Conservation (phyloP, 2,329 filamentous ascomycete species). For the Trichoderma koningii region DNA sequence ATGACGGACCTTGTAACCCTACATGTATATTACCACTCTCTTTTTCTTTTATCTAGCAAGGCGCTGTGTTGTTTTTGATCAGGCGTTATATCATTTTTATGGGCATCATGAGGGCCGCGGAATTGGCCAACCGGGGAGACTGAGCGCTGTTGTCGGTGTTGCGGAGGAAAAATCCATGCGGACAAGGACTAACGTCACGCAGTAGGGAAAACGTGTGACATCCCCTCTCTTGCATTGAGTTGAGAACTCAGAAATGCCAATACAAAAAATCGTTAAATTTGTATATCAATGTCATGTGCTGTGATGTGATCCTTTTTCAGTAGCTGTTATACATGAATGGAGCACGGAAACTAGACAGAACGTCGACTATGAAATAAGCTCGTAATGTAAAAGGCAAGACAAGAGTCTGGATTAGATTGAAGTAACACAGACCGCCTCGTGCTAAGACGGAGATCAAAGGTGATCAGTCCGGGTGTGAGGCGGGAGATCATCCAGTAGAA, state of each 20-base stretch:
- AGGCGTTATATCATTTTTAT: slow-evolving; percentile 26
- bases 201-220: slow-evolving; percentile 38
- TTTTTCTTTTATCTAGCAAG: slow-evolving; percentile 40
- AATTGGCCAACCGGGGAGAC: slow-evolving; percentile 24
- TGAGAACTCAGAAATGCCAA: slow-evolving; percentile 28
- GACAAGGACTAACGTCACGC: slow-evolving; percentile 31
- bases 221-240: slow-evolving; percentile 45
- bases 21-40: slow-evolving; percentile 40
- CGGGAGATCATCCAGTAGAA: neutral
- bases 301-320: neutral
- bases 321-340: neutral
- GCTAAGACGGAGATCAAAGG: neutral
- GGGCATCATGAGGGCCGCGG: slow-evolving; percentile 13
- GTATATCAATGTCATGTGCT: neutral
- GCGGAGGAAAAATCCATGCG: slow-evolving; percentile 30
- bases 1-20: slow-evolving; percentile 33
- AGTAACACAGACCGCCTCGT: neutral
- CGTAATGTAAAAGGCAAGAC: neutral
- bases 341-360: too few relatives aligned
- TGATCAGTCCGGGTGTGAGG: neutral
- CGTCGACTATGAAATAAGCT: neutral
- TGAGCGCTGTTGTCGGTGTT: slow-evolving; percentile 24
- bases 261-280: slow-evolving; percentile 23
- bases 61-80: slow-evolving; percentile 39
- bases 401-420: neutral